Base-by-base conservation (phyloP, 2,329 filamentous ascomycete genomes). In the Neocatenulostroma microsporum region DNA sequence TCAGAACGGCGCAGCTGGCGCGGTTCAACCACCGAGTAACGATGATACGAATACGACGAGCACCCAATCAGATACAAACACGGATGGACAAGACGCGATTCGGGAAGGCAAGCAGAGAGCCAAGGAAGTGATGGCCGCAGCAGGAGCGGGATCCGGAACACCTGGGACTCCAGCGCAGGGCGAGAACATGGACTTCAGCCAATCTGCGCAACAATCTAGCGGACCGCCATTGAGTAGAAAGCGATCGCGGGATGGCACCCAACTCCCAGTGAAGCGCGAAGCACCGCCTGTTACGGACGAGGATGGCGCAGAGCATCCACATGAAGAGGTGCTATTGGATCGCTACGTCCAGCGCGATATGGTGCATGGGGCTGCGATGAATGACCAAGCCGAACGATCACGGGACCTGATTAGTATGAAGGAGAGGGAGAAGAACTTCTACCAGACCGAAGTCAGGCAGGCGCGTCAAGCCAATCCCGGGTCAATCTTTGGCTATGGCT, bases 371-470 rank as follows among this genome's bases (percentile, higher is more conserved):
- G 72, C 64, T 4, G 68, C 76, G 21, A 47, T 78, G 41, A 58
- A 66, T 27, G 63, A 69, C 26, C 69, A 71, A 42, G 57, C 60
- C 21, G 56, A 62, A 20, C 58, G 61, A 28, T 58, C 56, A 25
- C 54, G 56, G 23, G 50, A 57, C 14, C 45, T 79, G 38, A 72
- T 80, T 46, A 70, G 72, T 47, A 69, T 76, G 48, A 82, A 80
- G 63, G 75, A 75, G 47, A 69, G 75, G 33, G 80, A 82, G 62
- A 73, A 78, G 41, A 73, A 80, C 42, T 80, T 85, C 56, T 86
- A 89, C 67, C 39, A 46, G 36, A 48, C 71, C 66, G 48, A 69
- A 78, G 43, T 86, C 70, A 64, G 82, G 70, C 62, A 76, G 70
- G 65, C 73, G 34, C 67, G 72, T 29, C 66, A 71, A 30, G 54